phyloP scores from a whole-genome alignment of 768 basidiomycete genomes.

The Sarcodon sp. region DNA sequence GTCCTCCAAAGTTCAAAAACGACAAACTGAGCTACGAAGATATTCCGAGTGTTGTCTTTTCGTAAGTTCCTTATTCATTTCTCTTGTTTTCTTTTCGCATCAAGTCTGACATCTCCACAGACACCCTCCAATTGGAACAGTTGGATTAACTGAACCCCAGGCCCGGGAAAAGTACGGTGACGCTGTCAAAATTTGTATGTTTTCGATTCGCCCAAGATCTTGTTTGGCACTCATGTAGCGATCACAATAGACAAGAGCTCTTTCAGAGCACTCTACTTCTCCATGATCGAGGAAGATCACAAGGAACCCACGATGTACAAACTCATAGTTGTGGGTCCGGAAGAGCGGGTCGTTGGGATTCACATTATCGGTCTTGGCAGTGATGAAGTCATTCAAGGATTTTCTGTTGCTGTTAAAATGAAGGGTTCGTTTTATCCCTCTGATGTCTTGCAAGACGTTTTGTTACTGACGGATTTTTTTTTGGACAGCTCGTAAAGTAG shows the following conservation, averaged over 20 bases:
- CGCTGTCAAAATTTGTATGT: constrained; percentile 82
- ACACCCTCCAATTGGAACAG: constrained; percentile 91
- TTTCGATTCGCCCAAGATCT: neutral
- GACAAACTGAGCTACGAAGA: constrained; percentile 84
- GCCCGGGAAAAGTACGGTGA: constrained; percentile 82
- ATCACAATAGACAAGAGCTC: constrained; percentile 51
- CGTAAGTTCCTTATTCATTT: constrained; percentile 39
- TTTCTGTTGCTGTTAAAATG: constrained; percentile 97
- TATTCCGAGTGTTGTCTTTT: constrained; percentile 94
- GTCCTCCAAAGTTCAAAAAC: constrained; percentile 71
- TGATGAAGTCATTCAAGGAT: constrained; percentile 94
- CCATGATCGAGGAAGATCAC: constrained; percentile 80
- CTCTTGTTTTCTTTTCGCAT: neutral
- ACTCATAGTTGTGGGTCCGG: constrained; percentile 72
- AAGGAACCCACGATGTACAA: constrained; percentile 96
- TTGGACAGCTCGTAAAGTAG: constrained; percentile 58
- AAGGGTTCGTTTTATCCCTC: constrained; percentile 17
- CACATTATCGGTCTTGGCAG: constrained; percentile 88
- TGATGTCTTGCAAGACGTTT: neutral
- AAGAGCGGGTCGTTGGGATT: constrained; percentile 93
- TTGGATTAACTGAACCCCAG: constrained; percentile 88
- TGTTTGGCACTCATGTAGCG: neutral
- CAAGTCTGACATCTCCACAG: constrained; percentile 22
- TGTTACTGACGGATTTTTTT: neutral
- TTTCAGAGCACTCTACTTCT: constrained; percentile 83